Conservation (phyloP, 306 rosid genomes). For the Cicer cuneatum region DNA sequence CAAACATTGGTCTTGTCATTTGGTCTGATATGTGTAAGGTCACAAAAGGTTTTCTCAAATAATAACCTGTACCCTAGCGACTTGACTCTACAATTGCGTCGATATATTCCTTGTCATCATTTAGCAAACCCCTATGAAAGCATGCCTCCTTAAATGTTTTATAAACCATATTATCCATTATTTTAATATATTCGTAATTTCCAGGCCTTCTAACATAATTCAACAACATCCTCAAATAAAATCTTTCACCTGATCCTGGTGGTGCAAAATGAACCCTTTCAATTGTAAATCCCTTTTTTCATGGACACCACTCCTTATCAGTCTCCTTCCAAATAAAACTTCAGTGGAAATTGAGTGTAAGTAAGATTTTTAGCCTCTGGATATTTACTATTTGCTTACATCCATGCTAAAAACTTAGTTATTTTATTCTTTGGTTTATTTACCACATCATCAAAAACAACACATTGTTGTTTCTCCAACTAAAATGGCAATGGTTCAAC, state of each 20-base stretch:
- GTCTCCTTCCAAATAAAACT: background rate
- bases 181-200: too few species aligned
- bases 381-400: background rate
- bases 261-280: background rate
- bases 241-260: background rate
- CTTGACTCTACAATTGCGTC: background rate
- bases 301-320: background rate
- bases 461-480: too few species aligned
- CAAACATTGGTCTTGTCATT: accelerated
- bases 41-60: background rate
- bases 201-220: background rate
- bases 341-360: background rate
- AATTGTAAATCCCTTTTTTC: background rate
- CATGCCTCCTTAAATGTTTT: background rate
- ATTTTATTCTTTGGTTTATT: too few species aligned
- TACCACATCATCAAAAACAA: too few species aligned
- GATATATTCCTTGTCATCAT: background rate
- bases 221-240: background rate
- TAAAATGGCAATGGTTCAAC: too few species aligned
- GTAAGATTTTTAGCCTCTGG: background rate
- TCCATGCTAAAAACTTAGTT: background rate
- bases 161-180: accelerated
- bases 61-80: background rate
- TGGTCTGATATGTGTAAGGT: background rate
- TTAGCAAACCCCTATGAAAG: background rate